phyloP scores from a whole-genome alignment of 352 stramenopile genomes.

The Pythium rishiriense region DNA sequence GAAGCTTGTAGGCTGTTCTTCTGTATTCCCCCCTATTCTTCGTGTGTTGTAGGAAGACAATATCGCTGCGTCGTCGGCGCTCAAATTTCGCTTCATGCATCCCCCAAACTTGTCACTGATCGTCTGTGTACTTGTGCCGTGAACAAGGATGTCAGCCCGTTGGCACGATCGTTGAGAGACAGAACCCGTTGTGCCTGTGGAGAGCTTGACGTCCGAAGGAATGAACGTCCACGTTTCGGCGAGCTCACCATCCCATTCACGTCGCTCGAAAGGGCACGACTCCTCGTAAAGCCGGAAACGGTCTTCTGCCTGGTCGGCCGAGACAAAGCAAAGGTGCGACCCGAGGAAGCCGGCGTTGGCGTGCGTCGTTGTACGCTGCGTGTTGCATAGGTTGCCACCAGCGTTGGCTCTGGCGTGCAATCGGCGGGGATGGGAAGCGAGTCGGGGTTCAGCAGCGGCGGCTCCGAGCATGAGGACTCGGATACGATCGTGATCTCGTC shows the following conservation, averaged over 20 bases:
- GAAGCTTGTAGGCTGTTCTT: background rate
- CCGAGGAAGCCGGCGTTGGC: background rate
- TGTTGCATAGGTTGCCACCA: background rate
- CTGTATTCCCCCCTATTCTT: background rate
- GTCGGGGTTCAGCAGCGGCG: conserved; percentile 16
- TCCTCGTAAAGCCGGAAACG: conserved; percentile 7
- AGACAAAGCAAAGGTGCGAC: no score
- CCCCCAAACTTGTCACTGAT: no score
- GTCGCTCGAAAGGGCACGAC: conserved; percentile 7
- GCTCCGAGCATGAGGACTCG: conserved; percentile 31
- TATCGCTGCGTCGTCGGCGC: background rate
- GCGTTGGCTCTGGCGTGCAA: background rate
- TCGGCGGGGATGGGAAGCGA: conserved; percentile 8
- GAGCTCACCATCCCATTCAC: background rate
- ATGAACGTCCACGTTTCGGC: background rate
- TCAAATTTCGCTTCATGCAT: background rate
- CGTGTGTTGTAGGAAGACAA: conserved; percentile 16
- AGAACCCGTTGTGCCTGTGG: no score
- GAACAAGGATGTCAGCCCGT: no score
- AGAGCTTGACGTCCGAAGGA: background rate
- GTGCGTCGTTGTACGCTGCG: background rate
- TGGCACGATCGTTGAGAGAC: no score
- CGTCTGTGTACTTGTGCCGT: no score
- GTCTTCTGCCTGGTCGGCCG: background rate
- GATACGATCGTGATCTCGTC: conserved; percentile 63